Evolutionary conservation across 2,329 filamentous ascomycete species (phyloP).

Genomic region (Alternaria arborescens): DNA sequence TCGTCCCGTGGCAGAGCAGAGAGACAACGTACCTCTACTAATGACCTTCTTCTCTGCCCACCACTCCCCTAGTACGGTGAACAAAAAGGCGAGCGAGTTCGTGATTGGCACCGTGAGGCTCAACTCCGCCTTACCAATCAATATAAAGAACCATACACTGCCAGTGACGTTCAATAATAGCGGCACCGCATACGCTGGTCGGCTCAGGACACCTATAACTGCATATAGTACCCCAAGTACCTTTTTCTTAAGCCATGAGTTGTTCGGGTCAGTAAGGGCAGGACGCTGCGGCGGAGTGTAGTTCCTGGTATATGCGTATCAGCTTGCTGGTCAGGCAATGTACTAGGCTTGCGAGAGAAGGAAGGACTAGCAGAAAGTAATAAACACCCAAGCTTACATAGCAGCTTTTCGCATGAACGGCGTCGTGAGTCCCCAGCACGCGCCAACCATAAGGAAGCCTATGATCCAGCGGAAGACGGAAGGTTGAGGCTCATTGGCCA

Average conservation of each 20-base stretch:
- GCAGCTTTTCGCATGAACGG: constrained; percentile 88
- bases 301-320: constrained; percentile 45
- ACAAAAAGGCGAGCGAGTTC: constrained; percentile 93
- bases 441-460: constrained; percentile 87
- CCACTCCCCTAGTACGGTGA: constrained; percentile 94
- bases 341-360: neutral
- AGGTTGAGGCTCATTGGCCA: constrained; percentile 41
- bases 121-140: constrained; percentile 91
- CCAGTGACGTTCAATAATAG: constrained; percentile 89
- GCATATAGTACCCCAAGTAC: constrained; percentile 74
- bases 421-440: constrained; percentile 93
- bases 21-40: constrained; percentile 69
- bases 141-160: constrained; percentile 94
- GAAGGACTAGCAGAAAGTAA: neutral
- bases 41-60: constrained; percentile 93
- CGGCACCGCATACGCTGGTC: constrained; percentile 85
- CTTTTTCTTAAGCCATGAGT: constrained; percentile 69
- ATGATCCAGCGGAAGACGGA: constrained; percentile 80
- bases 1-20: neutral
- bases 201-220: constrained; percentile 78
- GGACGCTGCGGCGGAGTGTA: constrained; percentile 65
- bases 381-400: constrained; percentile 47
- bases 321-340: neutral
- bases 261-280: constrained; percentile 46
- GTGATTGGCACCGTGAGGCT: constrained; percentile 94